Evolutionary conservation across 169 alveolate genomes (phyloP), one percentile per base, ranked within the genome.

Genomic region (Amoebophrya sp.): DNA sequence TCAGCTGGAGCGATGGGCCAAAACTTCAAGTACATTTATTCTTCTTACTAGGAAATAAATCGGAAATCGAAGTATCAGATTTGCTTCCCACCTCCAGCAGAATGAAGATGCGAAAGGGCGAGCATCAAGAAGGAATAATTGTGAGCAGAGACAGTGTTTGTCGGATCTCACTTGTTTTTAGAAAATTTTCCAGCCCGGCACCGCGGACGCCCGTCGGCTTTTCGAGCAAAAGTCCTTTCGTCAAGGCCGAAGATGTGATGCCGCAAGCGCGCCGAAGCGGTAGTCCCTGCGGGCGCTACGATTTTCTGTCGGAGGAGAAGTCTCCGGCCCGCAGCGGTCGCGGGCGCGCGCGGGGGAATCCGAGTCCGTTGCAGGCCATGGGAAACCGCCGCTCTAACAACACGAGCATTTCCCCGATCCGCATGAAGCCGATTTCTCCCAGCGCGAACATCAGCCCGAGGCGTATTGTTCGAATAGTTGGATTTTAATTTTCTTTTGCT

Each of bases 391-490:
- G 83, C 29, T 0, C 0, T 0, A 66, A 0, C 35, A 66, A 0
- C 35, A 66, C 12, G 10, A 12, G 35, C 35, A 66, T 66, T 25
- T 66, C 83, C 39, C 83, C 83, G 7, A 66, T 66, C 83, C 83
- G 83, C 39, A 66, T 66, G 83, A 66, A 66, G 35, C 83, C 83
- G 35, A 66, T 66, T 66, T 66, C 83, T 12, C 83, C 83, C 35
- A 25, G 35, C 10, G 54, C 54, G 12, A 18, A 66, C 83, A n/a
- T 66, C 35, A 66, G 83, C 83, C 83, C 83, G 10, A 66, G 83
- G 18, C 2, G 83, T 66, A 66, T 25, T 66, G 18, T n/a, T n/a
- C n/a, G n/a, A n/a, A n/a, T n/a, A n/a, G n/a, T n/a, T n/a, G n/a
- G n/a, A n/a, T n/a, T n/a, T n/a, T n/a, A n/a, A n/a, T n/a, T n/a